phyloP scores from a whole-genome alignment of 208 protist genomes.

The Trypanosoma avium region DNA sequence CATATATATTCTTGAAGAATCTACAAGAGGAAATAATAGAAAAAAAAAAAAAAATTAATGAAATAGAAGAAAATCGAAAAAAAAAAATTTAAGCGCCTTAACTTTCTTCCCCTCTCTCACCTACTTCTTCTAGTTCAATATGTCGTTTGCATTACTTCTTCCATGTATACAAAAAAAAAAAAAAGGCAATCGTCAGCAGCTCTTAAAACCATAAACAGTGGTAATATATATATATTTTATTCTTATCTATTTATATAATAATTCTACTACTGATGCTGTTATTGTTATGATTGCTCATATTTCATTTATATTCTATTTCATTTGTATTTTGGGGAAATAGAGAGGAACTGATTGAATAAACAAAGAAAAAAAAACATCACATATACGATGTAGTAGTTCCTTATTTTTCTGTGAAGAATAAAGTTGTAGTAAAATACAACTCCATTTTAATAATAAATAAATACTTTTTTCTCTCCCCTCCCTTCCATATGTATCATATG shows the following conservation, averaged over 20 bases:
- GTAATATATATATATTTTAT: no score
- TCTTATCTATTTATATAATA: no score
- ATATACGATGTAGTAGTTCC: not conserved
- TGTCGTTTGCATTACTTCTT: not conserved
- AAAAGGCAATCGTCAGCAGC: no score
- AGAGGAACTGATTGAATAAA: no score
- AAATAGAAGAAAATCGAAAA: not conserved
- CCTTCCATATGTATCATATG: not conserved
- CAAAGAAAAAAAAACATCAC: conserved; percentile 1
- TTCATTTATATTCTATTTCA: no score
- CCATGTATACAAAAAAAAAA: not conserved
- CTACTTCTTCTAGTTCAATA: not conserved
- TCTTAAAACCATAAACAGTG: no score
- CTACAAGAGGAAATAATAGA: no score
- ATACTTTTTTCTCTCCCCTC: not conserved
- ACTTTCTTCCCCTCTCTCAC: not conserved
- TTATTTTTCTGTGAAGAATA: not conserved
- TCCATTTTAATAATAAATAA: no score
- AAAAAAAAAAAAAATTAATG: not conserved
- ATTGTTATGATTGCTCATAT: no score
- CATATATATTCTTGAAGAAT: no score
- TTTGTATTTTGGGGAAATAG: no score
- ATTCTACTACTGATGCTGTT: no score
- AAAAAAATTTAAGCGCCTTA: not conserved
- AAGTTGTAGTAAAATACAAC: not conserved